phyloP scores from a whole-genome alignment of 805 yeast species.

The Kregervanrija fluxuum region DNA sequence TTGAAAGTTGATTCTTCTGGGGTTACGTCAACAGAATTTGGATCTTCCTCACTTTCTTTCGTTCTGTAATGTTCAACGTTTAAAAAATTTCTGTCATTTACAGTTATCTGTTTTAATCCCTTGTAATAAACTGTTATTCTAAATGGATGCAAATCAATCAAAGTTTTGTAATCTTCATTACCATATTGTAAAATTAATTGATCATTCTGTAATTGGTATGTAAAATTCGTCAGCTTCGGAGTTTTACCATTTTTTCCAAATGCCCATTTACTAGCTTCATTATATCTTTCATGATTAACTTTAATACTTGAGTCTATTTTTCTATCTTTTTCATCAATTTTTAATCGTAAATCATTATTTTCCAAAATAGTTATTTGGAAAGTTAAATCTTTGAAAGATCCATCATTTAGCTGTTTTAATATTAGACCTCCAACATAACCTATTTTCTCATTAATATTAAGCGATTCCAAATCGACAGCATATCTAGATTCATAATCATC shows the following conservation, averaged over 20 bases:
- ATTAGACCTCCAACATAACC: constrained; percentile 40
- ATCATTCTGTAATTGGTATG: constrained; percentile 18
- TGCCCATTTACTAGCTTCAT: constrained; percentile 55
- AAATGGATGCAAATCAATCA: constrained; percentile 41
- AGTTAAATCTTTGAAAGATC: constrained; percentile 40
- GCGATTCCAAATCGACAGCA: constrained; percentile 30
- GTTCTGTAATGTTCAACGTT: constrained; percentile 80
- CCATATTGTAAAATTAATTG: constrained; percentile 30
- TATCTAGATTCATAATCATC: constrained; percentile 31
- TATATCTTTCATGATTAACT: constrained; percentile 43
- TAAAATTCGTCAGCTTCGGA: constrained; percentile 17
- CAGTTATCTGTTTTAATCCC: constrained; percentile 39
- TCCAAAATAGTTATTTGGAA: constrained; percentile 50
- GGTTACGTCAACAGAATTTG: constrained; percentile 33
- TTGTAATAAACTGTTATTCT: constrained; percentile 40
- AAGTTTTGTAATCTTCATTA: constrained; percentile 31
- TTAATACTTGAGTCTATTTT: constrained; percentile 2
- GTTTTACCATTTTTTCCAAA: constrained; percentile 24
- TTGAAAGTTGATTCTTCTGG: constrained; percentile 60
- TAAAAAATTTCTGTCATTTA: constrained; percentile 65
- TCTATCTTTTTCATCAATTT: constrained; percentile 56
- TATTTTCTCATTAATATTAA: constrained; percentile 21
- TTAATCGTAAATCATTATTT: constrained; percentile 53
- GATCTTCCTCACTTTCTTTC: constrained; percentile 30
- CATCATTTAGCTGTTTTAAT: constrained; percentile 36